A percentile compares a stretch with the other conserved stretches of the same genome.
Conservation (phyloP, 1,139 yeast species). For the Geotrichum cucujoidarum region DNA sequence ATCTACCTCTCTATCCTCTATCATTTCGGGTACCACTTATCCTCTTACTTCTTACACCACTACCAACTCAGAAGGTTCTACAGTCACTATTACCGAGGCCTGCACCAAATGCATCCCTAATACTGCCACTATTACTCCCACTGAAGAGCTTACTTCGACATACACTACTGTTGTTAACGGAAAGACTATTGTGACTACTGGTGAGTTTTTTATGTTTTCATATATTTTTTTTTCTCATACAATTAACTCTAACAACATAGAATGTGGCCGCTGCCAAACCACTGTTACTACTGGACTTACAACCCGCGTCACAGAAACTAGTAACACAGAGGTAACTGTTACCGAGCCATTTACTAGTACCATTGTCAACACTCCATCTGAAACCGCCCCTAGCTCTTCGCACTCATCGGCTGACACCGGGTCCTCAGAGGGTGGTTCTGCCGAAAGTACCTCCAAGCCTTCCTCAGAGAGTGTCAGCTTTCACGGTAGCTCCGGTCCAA, state of each 20-base stretch:
- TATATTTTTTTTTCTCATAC: background rate
- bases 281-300: background rate
- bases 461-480: no score
- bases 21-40: background rate
- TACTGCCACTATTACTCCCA: background rate
- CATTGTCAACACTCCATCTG: background rate
- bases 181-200: background rate
- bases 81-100: constrained; percentile 7
- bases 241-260: background rate
- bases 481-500: no score
- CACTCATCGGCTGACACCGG: no score
- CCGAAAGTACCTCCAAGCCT: background rate
- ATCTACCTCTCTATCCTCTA: background rate
- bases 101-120: constrained; percentile 7
- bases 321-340: background rate
- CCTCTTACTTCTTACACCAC: background rate
- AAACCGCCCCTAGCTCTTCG: background rate
- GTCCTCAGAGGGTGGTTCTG: background rate
- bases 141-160: background rate
- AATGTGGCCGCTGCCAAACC: background rate
- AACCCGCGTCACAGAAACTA: background rate
- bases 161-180: background rate
- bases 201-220: background rate
- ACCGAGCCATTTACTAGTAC: background rate
- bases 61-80: background rate